phyloP scores from a whole-genome alignment of 108 stramenopile species.

The Seminavis robusta region DNA sequence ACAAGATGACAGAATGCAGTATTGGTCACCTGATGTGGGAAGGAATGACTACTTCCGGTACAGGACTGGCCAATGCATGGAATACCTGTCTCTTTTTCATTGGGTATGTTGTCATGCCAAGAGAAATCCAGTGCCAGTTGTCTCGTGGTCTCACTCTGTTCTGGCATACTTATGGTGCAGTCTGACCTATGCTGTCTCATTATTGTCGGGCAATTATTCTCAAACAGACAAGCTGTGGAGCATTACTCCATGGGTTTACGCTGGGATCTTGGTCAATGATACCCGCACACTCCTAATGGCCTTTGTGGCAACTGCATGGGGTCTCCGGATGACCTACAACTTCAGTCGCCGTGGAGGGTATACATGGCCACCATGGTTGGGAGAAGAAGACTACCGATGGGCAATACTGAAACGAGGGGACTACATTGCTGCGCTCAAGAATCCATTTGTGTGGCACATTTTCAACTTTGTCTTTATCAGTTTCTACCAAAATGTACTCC shows the following conservation, averaged over 20 bases:
- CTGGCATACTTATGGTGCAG: too few relatives aligned
- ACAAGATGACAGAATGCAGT: too few relatives aligned
- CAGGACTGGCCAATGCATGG: too few relatives aligned
- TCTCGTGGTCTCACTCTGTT: too few relatives aligned
- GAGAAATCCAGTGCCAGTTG: too few relatives aligned
- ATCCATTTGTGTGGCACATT: slow-evolving; percentile 41
- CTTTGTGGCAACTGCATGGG: slow-evolving; percentile 61
- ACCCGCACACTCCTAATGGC: slow-evolving; percentile 57
- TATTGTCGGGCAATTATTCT: slow-evolving; percentile 43
- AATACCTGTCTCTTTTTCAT: too few relatives aligned
- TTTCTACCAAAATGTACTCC: slow-evolving; percentile 61
- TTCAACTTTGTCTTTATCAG: slow-evolving; percentile 76
- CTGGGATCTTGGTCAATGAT: slow-evolving; percentile 58
- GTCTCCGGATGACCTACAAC: slow-evolving; percentile 65
- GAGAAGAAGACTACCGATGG: slow-evolving; percentile 85
- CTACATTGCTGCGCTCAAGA: slow-evolving; percentile 28
- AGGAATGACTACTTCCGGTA: too few relatives aligned
- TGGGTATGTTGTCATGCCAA: too few relatives aligned
- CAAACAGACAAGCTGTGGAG: slow-evolving; percentile 80
- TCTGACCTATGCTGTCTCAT: slow-evolving; percentile 39
- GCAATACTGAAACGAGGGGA: slow-evolving; percentile 39
- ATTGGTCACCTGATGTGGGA: too few relatives aligned
- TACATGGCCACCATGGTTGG: slow-evolving; percentile 49
- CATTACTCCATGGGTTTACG: slow-evolving; percentile 62
- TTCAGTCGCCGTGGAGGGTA: slow-evolving; percentile 78